A percentile compares a stretch with the other conserved stretches of the same genome.
phyloP scores from a whole-genome alignment of 2,329 filamentous ascomycete genomes.

The Cucurbitaria berberidis region DNA sequence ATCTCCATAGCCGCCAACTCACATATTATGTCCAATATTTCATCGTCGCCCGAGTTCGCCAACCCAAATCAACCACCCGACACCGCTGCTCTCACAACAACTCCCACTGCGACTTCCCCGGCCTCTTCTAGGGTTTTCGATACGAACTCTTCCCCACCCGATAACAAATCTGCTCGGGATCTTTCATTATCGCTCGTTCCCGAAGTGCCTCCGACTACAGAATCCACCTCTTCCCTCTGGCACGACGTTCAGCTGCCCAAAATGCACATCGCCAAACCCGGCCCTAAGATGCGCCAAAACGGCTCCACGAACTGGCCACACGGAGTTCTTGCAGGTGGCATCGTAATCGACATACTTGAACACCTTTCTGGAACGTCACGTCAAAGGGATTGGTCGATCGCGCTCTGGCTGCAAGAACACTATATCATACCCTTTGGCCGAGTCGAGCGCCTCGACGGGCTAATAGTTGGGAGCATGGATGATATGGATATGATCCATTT shows the following conservation, averaged over 20 bases:
- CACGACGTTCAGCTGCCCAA: too few relatives aligned
- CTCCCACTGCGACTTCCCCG: neutral
- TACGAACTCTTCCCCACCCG: too few relatives aligned
- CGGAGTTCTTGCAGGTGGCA: constrained; percentile 13
- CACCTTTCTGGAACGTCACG: constrained; percentile 5
- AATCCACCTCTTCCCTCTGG: neutral
- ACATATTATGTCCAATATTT: neutral
- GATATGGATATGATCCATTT: constrained; percentile 6
- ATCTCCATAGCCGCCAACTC: neutral
- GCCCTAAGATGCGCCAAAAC: constrained; percentile 1
- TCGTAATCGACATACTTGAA: constrained; percentile 10
- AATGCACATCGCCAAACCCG: too few relatives aligned
- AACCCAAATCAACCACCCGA: too few relatives aligned
- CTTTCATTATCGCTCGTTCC: neutral
- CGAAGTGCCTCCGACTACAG: neutral
- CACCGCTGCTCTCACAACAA: neutral
- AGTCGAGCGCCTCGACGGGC: constrained; percentile 15
- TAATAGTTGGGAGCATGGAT: constrained; percentile 6
- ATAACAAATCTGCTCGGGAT: neutral
- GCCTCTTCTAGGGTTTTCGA: too few relatives aligned
- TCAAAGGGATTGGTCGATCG: constrained; percentile 1
- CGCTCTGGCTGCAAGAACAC: constrained; percentile 8
- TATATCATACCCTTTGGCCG: constrained; percentile 14
- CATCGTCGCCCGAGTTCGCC: too few relatives aligned
- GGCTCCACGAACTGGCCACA: neutral